A percentile compares a stretch with the other conserved stretches of the same genome.
These are phyloP conservation scores for Phaeophleospora eucalypticola DNA, from an alignment of 2,329 filamentous ascomycete genomes.

Conservation along the genomic window DNA sequence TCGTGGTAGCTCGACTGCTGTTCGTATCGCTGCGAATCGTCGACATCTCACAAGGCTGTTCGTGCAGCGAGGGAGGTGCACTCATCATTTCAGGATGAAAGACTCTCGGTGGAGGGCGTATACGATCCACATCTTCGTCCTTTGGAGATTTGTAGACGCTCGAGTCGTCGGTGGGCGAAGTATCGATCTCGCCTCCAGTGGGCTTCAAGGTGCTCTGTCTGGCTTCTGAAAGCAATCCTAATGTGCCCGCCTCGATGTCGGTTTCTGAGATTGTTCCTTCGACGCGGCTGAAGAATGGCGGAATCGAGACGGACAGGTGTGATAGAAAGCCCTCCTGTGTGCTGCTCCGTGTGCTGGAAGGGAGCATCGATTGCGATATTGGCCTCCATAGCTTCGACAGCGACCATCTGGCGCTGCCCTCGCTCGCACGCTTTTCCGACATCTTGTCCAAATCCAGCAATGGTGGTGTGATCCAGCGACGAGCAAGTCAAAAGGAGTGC, in stretches of 20 bases:
- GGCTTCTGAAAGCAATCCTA: neutral
- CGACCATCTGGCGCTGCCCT: constrained; percentile 2
- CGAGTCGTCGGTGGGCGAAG: neutral
- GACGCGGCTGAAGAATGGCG: neutral
- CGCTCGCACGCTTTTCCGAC: constrained; percentile 1
- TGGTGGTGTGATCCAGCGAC: too few species aligned
- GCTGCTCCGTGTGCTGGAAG: constrained; percentile 2
- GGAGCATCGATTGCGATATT: neutral
- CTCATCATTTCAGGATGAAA: neutral
- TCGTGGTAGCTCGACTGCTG: too few species aligned
- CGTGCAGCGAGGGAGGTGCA: neutral
- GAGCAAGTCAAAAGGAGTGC: too few species aligned
- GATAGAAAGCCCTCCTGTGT: neutral
- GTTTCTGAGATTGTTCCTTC: neutral
- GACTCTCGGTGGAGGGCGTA: neutral
- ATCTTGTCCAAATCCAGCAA: too few species aligned
- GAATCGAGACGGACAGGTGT: neutral
- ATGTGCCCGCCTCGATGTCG: neutral
- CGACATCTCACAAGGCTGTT: neutral
- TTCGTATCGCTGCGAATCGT: too few species aligned
- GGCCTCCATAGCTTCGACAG: constrained; percentile 3
- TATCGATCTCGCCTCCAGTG: neutral
- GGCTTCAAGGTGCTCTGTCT: neutral
- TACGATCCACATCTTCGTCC: neutral
- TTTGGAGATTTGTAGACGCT: neutral